Conservation (phyloP, 768 basidiomycete species). For the Zangia roseola region DNA sequence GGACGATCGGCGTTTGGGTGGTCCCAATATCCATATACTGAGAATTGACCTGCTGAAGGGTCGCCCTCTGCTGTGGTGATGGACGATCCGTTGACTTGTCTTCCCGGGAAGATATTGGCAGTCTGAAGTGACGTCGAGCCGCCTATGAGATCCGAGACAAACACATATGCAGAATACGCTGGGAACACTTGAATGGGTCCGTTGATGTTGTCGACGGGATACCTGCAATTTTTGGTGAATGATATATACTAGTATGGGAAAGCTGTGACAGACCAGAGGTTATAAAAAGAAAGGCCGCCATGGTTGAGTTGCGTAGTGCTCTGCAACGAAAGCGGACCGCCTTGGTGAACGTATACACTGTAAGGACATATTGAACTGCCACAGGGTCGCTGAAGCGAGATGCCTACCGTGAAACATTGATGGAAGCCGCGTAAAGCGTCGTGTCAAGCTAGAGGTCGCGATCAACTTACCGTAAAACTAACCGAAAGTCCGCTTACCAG, state of each 20-base stretch:
- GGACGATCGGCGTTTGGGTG: slow-evolving; percentile 33
- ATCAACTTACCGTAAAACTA: neutral
- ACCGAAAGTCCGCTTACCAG: slow-evolving; percentile 32
- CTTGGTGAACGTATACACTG: slow-evolving; percentile 55
- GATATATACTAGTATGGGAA: neutral
- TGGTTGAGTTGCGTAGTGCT: slow-evolving; percentile 50
- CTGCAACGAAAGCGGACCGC: slow-evolving; percentile 50
- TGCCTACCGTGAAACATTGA: slow-evolving; percentile 47
- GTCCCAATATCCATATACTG: slow-evolving; percentile 54
- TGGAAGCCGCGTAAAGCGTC: slow-evolving; percentile 28
- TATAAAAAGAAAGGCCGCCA: slow-evolving; percentile 44
- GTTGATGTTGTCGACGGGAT: slow-evolving; percentile 46
- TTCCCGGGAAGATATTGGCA: slow-evolving; percentile 50
- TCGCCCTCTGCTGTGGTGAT: slow-evolving; percentile 52
- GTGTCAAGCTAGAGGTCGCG: slow-evolving; percentile 12
- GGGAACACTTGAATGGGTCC: slow-evolving; percentile 53
- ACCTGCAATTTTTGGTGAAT: slow-evolving; percentile 32
- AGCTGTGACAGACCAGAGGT: slow-evolving; percentile 40
- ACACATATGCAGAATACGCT: slow-evolving; percentile 52
- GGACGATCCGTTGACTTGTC: slow-evolving; percentile 50
- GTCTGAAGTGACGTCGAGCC: slow-evolving; percentile 43
- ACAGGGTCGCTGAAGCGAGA: neutral
- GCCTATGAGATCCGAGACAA: slow-evolving; percentile 48
- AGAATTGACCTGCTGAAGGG: slow-evolving; percentile 45
- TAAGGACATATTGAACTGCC: neutral